These are phyloP conservation scores for Leishmania guyanensis DNA, from an alignment of 208 protist genomes.

Conservation along the genomic window DNA sequence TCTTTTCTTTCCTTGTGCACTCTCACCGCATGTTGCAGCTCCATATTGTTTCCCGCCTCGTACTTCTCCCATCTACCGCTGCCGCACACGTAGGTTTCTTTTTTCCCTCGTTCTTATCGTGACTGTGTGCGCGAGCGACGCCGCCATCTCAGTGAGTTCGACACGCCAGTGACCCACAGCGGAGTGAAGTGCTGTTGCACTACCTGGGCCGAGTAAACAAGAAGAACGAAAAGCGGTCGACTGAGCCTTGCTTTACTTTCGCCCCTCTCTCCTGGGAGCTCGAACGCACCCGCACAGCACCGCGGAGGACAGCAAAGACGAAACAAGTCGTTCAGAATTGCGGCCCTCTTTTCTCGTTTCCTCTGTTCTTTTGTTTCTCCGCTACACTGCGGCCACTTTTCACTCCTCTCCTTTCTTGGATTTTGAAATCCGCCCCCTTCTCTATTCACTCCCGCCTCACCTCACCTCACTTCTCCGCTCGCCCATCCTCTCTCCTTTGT, in stretches of 20 bases:
- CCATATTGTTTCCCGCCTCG: too few species aligned
- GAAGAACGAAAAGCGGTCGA: not conserved
- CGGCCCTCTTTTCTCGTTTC: not conserved
- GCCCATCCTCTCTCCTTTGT: not conserved
- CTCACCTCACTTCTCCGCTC: not conserved
- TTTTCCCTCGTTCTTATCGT: conserved; percentile 1
- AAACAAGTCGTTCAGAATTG: not conserved
- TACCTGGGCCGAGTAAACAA: not conserved
- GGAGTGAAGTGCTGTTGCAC: not conserved
- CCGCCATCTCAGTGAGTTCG: not conserved
- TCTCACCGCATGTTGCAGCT: too few species aligned
- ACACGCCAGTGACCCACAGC: not conserved
- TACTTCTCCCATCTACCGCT: too few species aligned
- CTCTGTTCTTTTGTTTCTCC: not conserved
- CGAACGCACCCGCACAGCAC: not conserved
- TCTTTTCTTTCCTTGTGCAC: not conserved
- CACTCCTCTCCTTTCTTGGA: not conserved
- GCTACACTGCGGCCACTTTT: not conserved
- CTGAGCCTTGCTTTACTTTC: not conserved
- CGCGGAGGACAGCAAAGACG: not conserved
- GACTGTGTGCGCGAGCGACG: not conserved
- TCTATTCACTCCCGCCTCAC: too few species aligned
- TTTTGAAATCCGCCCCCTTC: not conserved
- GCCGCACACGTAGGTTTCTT: not conserved
- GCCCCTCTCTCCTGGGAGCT: not conserved